These are phyloP conservation scores for Mrakia gelida DNA, from an alignment of 768 basidiomycete species.

Conservation along the genomic window DNA sequence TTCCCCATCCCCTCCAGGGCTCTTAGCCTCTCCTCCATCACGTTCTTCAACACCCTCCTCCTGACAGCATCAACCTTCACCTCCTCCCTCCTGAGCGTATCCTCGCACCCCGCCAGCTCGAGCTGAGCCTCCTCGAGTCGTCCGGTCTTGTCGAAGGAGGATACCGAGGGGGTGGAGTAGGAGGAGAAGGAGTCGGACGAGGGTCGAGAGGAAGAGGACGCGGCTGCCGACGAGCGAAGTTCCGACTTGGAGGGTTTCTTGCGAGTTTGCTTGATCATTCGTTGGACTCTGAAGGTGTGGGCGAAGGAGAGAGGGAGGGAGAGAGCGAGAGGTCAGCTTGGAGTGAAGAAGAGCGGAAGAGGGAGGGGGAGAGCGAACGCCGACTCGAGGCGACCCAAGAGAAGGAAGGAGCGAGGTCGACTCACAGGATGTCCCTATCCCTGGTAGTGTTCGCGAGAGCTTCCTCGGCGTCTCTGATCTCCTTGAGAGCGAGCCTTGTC, in stretches of 20 bases:
- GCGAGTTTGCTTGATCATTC: conserved; percentile 32
- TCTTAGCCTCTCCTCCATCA: conserved; percentile 23
- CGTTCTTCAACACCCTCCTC: conserved; percentile 24
- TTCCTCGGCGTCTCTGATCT: conserved; percentile 33
- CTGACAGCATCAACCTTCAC: conserved; percentile 21
- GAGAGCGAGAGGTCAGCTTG: background rate
- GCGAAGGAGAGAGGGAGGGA: background rate
- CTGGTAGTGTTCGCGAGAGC: conserved; percentile 26
- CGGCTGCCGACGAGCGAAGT: conserved; percentile 8
- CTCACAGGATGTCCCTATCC: conserved; percentile 33
- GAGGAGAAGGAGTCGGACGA: conserved; percentile 16
- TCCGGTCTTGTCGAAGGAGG: conserved; percentile 19
- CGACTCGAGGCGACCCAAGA: background rate
- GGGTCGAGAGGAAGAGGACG: conserved; percentile 1
- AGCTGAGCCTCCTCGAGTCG: conserved; percentile 32
- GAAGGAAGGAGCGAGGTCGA: too few species aligned
- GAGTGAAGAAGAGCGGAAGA: background rate
- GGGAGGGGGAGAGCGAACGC: background rate
- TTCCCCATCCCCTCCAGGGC: conserved; percentile 22
- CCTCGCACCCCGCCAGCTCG: conserved; percentile 31
- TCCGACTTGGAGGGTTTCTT: conserved; percentile 33
- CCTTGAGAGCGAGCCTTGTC: conserved; percentile 27
- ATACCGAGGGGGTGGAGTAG: conserved; percentile 17
- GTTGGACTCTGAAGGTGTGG: conserved; percentile 25
- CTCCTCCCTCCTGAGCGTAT: conserved; percentile 27